phyloP scores from a whole-genome alignment of 1,284 basidiomycete genomes.

The Apiotrichum laibachii region DNA sequence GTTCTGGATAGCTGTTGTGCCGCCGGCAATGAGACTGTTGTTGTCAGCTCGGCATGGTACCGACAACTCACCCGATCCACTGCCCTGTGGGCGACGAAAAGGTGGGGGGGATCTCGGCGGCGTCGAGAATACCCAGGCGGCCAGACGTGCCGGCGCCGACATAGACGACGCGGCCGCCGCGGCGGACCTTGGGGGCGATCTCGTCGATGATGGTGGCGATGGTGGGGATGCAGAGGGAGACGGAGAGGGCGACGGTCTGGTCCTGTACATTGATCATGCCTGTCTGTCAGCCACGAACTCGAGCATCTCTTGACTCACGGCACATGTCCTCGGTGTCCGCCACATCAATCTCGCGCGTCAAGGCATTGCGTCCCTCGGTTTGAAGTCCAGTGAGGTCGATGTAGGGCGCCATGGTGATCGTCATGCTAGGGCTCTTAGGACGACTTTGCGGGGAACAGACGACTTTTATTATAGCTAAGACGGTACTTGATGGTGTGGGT shows the following conservation, averaged over 20 bases:
- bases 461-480: neutral
- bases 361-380: constrained; percentile 23
- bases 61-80: constrained; percentile 13
- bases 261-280: constrained; percentile 28
- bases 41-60: neutral
- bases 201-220: constrained; percentile 23
- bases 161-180: constrained; percentile 26
- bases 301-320: constrained; percentile 17
- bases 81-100: constrained; percentile 22
- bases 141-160: constrained; percentile 25
- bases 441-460: neutral
- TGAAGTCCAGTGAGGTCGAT: constrained; percentile 16
- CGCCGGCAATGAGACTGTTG: constrained; percentile 21
- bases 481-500: no score
- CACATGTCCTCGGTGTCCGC: constrained; percentile 26
- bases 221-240: constrained; percentile 14
- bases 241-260: constrained; percentile 19
- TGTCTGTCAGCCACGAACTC: constrained; percentile 1
- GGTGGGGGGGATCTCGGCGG: constrained; percentile 28
- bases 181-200: constrained; percentile 14
- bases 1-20: constrained; percentile 17
- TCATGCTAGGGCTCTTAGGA: neutral
- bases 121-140: constrained; percentile 26
- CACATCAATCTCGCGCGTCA: constrained; percentile 22
- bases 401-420: constrained; percentile 6